These are phyloP conservation scores for Sanghuangporus sanghuang DNA, from an alignment of 1,284 basidiomycete genomes.

Conservation along the genomic window DNA sequence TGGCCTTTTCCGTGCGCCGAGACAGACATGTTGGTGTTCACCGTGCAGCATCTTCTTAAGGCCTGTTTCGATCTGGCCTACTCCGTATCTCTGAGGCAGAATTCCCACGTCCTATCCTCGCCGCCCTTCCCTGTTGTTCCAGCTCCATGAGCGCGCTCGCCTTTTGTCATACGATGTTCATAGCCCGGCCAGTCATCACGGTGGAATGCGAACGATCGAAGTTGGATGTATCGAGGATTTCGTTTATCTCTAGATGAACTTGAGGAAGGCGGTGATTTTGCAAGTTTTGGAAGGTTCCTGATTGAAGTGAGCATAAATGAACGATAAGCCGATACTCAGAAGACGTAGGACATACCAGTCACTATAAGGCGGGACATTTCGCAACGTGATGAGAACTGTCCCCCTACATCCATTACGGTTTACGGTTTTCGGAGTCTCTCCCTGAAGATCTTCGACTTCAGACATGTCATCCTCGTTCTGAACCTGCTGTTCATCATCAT, in stretches of 20 bases:
- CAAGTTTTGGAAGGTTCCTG: slow-evolving; percentile 77
- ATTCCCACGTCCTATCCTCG: slow-evolving; percentile 78
- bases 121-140: slow-evolving; percentile 67
- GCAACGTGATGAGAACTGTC: slow-evolving; percentile 82
- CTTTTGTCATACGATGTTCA: slow-evolving; percentile 89
- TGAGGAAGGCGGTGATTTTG: slow-evolving; percentile 63
- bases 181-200: slow-evolving; percentile 77
- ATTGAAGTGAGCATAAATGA: slow-evolving; percentile 18
- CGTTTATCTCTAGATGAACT: slow-evolving; percentile 36
- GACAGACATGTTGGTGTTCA: too few relatives aligned
- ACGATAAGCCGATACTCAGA: neutral
- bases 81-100: slow-evolving; percentile 38
- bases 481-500: slow-evolving; percentile 10
- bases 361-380: slow-evolving; percentile 87
- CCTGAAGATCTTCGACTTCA: slow-evolving; percentile 21
- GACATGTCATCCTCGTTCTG: neutral
- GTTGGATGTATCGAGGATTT: slow-evolving; percentile 67
- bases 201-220: slow-evolving; percentile 83
- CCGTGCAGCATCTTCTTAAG: too few relatives aligned
- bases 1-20: too few relatives aligned
- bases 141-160: slow-evolving; percentile 59
- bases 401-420: slow-evolving; percentile 32
- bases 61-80: too few relatives aligned
- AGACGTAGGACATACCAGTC: slow-evolving; percentile 55
- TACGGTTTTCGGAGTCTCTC: neutral